phyloP scores from a whole-genome alignment of 805 yeast genomes.

The Alloascoidea hylecoeti region DNA sequence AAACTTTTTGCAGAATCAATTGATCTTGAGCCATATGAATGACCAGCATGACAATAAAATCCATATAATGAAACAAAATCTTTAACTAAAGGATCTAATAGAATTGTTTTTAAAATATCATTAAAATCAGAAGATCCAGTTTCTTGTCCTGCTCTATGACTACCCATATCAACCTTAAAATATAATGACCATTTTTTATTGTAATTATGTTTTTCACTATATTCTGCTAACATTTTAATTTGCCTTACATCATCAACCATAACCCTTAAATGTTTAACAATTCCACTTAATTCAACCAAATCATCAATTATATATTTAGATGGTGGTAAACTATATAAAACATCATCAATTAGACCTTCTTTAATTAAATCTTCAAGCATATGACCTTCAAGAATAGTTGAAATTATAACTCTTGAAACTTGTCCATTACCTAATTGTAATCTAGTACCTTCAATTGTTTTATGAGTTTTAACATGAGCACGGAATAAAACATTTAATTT shows the following conservation, averaged over 20 bases:
- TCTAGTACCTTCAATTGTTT: slow-evolving; percentile 42
- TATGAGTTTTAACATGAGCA: slow-evolving; percentile 68
- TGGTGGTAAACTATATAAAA: slow-evolving; percentile 46
- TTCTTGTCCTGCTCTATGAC: slow-evolving; percentile 49
- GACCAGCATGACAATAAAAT: slow-evolving; percentile 71
- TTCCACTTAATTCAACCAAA: slow-evolving; percentile 25
- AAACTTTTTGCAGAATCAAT: slow-evolving; percentile 29
- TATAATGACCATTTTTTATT: slow-evolving; percentile 43
- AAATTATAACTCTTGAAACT: slow-evolving; percentile 43
- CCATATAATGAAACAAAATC: slow-evolving; percentile 37
- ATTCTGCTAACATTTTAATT: slow-evolving; percentile 28
- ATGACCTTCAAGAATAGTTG: slow-evolving; percentile 59
- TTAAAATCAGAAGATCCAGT: slow-evolving; percentile 21
- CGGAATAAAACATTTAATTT: slow-evolving; percentile 34
- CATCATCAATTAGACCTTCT: slow-evolving; percentile 28
- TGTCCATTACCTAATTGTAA: slow-evolving; percentile 34
- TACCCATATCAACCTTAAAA: slow-evolving; percentile 59
- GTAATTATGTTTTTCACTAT: slow-evolving; percentile 13
- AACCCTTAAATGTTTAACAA: slow-evolving; percentile 30
- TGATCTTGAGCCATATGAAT: slow-evolving; percentile 40
- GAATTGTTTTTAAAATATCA: slow-evolving; percentile 19
- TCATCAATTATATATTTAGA: slow-evolving; percentile 33
- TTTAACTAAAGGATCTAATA: slow-evolving; percentile 11
- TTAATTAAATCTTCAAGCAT: slow-evolving; percentile 24
- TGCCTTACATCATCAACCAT: slow-evolving; percentile 53